A percentile compares a stretch with the other conserved stretches of the same genome.
Evolutionary conservation across 2,329 filamentous ascomycete genomes (phyloP).

Genomic region (Aspergillus sp.): DNA sequence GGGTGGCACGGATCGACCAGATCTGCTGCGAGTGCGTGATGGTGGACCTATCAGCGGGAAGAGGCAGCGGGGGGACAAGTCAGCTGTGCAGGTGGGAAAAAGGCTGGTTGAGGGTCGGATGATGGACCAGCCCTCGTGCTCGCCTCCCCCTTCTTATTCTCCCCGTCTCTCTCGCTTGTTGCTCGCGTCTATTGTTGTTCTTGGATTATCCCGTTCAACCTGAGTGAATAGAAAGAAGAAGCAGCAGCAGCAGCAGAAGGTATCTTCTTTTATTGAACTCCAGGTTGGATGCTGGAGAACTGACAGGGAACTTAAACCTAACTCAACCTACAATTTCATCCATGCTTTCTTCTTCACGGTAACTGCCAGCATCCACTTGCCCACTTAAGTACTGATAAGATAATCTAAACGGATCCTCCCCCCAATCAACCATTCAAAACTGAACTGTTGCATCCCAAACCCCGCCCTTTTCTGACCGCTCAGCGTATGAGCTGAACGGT

Average conservation of each 20-base stretch:
- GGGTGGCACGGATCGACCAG: not conserved
- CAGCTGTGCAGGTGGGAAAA: not conserved
- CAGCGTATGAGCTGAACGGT: not conserved
- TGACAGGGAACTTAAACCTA: too few species aligned
- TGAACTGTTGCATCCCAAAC: not conserved
- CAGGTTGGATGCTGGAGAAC: too few species aligned
- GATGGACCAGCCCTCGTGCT: not conserved
- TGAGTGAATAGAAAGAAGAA: not conserved
- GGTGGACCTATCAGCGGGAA: not conserved
- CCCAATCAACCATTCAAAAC: too few species aligned
- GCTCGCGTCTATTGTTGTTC: not conserved
- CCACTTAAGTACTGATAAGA: not conserved
- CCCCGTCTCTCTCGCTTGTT: not conserved
- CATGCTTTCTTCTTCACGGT: too few species aligned
- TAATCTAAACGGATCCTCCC: not conserved
- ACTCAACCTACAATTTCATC: too few species aligned
- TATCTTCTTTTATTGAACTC: too few species aligned
- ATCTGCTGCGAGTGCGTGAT: conserved; percentile 1
- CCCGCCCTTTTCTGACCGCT: conserved; percentile 7
- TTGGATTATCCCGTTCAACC: not conserved
- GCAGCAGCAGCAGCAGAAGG: too few species aligned
- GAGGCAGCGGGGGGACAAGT: not conserved
- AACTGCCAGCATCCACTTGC: too few species aligned
- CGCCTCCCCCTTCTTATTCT: not conserved
- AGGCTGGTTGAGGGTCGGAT: not conserved